These are phyloP conservation scores for Ustilago xerochloae DNA, from an alignment of 1,284 basidiomycete species.

Conservation along the genomic window DNA sequence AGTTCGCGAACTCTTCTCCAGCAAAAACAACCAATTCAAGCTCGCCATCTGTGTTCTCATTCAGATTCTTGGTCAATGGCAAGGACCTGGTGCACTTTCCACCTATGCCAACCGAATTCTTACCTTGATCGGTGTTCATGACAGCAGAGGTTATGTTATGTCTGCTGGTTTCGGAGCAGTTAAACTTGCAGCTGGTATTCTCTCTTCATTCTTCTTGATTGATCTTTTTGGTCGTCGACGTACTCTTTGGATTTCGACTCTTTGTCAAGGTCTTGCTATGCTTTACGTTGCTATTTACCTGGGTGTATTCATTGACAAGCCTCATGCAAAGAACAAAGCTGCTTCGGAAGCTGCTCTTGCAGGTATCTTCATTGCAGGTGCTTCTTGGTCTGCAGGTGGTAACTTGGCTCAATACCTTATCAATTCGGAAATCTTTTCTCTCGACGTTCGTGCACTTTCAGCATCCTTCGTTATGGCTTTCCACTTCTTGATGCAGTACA, in stretches of 20 bases:
- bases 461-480: conserved; percentile 48
- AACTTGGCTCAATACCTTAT: conserved; percentile 51
- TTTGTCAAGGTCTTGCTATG: conserved; percentile 44
- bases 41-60: conserved; percentile 35
- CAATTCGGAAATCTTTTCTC: conserved; percentile 47
- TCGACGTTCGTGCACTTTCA: conserved; percentile 42
- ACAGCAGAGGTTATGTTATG: conserved; percentile 44
- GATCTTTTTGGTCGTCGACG: conserved; percentile 47
- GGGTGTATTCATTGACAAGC: conserved; percentile 38
- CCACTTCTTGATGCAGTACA: conserved; percentile 49
- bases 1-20: conserved; percentile 31
- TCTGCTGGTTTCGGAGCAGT: conserved; percentile 47
- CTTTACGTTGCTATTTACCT: conserved; percentile 49
- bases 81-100: conserved; percentile 45
- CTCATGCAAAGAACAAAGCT: conserved; percentile 25
- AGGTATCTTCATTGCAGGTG: conserved; percentile 47
- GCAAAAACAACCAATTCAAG: conserved; percentile 52
- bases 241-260: conserved; percentile 39
- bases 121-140: conserved; percentile 34
- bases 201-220: conserved; percentile 49
- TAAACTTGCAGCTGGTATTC: conserved; percentile 45
- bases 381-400: conserved; percentile 43
- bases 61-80: conserved; percentile 47
- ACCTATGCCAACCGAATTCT: conserved; percentile 51
- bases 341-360: conserved; percentile 38